These are phyloP conservation scores for Fusarium staphyleae DNA, from an alignment of 2,329 filamentous ascomycete genomes.

Conservation along the genomic window DNA sequence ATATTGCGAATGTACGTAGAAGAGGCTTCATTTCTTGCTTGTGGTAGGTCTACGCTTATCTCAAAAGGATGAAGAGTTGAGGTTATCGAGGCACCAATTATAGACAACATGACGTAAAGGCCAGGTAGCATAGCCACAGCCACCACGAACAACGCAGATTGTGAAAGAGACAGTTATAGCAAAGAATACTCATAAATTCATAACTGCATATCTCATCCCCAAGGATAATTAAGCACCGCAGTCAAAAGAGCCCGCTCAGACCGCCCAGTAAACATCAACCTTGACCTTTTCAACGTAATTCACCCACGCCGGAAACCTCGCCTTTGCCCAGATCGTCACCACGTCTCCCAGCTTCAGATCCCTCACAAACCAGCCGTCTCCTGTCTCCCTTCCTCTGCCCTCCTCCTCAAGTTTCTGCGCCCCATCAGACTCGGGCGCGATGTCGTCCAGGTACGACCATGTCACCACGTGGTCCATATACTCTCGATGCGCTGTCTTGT, in stretches of 20 bases:
- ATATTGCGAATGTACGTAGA: conserved; percentile 1
- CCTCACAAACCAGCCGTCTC: conserved; percentile 63
- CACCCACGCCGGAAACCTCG: conserved; percentile 61
- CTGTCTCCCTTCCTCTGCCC: conserved; percentile 60
- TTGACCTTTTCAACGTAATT: conserved; percentile 59
- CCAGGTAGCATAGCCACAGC: too few species aligned
- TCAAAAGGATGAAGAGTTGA: too few species aligned
- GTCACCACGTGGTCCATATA: conserved; percentile 55
- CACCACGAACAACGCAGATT: too few species aligned
- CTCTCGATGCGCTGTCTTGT: conserved; percentile 48
- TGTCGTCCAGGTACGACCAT: conserved; percentile 61
- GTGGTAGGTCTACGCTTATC: too few species aligned
- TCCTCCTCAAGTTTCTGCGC: conserved; percentile 48
- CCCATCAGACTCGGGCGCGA: conserved; percentile 52
- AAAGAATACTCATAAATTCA: not conserved
- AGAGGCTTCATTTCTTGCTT: conserved; percentile 26
- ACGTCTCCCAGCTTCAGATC: conserved; percentile 65
- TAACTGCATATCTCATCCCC: too few species aligned
- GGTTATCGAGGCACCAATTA: too few species aligned
- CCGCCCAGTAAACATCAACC: conserved; percentile 66
- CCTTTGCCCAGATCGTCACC: conserved; percentile 67
- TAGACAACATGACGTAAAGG: conserved; percentile 17
- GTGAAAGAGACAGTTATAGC: too few species aligned
- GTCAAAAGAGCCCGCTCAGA: conserved; percentile 39
- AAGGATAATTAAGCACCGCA: too few species aligned